Evolutionary conservation across 495 filamentous ascomycete species (phyloP).

Genomic region (Polyplosphaeria fusca): DNA sequence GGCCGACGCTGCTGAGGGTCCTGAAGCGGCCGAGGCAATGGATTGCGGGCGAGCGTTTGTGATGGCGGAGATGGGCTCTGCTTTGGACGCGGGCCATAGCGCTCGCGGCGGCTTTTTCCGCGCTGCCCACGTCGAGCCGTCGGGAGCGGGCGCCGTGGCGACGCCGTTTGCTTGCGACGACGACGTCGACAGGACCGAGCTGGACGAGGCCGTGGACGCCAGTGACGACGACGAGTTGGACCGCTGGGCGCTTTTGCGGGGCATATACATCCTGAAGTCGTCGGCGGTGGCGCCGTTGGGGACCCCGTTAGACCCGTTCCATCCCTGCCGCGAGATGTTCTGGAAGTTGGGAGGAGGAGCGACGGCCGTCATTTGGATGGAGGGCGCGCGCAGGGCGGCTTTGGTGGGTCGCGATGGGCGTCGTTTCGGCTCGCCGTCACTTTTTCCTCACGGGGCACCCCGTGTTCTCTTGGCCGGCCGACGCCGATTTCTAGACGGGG

Average conservation of each 20-base stretch:
- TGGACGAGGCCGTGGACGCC: slow-evolving; percentile 38
- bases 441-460: slow-evolving; percentile 23
- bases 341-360: slow-evolving; percentile 88
- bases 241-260: slow-evolving; percentile 78
- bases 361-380: slow-evolving; percentile 85
- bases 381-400: slow-evolving; percentile 43
- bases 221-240: slow-evolving; percentile 83
- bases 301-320: slow-evolving; percentile 66
- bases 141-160: slow-evolving; percentile 40
- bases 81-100: slow-evolving; percentile 69
- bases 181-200: slow-evolving; percentile 43
- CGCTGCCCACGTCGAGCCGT: slow-evolving; percentile 45
- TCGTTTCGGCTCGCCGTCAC: neutral
- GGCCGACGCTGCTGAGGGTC: slow-evolving; percentile 62
- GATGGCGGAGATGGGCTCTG: slow-evolving; percentile 63
- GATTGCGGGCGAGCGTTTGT: slow-evolving; percentile 61
- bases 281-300: slow-evolving; percentile 73
- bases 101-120: slow-evolving; percentile 65
- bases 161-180: slow-evolving; percentile 53
- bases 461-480: slow-evolving; percentile 27
- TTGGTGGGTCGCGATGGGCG: slow-evolving; percentile 7
- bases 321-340: slow-evolving; percentile 62
- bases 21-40: slow-evolving; percentile 60
- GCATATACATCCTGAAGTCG: slow-evolving; percentile 85
- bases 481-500: slow-evolving; percentile 10